phyloP scores from a whole-genome alignment of 306 rosid species.

The Canavalia gladiata region DNA sequence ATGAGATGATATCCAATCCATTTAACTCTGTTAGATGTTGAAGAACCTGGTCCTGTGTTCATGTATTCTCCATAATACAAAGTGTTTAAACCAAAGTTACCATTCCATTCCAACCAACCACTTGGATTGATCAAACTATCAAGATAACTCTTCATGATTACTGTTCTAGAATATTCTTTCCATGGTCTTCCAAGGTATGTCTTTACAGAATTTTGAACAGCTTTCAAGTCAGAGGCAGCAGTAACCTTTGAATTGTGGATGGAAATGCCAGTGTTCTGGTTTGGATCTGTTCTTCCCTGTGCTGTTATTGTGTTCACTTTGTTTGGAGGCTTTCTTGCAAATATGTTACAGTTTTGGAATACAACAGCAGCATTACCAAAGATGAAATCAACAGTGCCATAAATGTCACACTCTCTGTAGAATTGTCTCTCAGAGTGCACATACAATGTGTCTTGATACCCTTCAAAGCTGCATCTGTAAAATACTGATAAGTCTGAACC shows the following conservation, averaged over 20 bases:
- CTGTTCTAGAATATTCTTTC: conserved; percentile 61
- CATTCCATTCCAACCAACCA: conserved; percentile 76
- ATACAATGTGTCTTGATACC: conserved; percentile 78
- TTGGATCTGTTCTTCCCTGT: conserved; percentile 67
- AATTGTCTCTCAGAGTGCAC: conserved; percentile 71
- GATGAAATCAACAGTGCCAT: conserved; percentile 45
- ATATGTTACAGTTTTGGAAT: conserved; percentile 66
- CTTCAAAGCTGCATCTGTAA: conserved; percentile 74
- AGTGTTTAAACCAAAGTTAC: conserved; percentile 61
- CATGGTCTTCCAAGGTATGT: conserved; percentile 74
- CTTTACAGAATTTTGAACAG: conserved; percentile 41
- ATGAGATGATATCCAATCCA: conserved; percentile 64
- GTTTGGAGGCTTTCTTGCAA: conserved; percentile 64
- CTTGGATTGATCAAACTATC: conserved; percentile 61
- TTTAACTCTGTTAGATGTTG: conserved; percentile 53
- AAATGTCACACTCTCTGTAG: conserved; percentile 47
- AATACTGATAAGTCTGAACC: conserved; percentile 78
- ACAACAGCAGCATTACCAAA: conserved; percentile 60
- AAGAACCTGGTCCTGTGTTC: conserved; percentile 62
- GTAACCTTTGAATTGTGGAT: conserved; percentile 58
- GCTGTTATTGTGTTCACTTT: conserved; percentile 67
- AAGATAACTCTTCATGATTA: conserved; percentile 61
- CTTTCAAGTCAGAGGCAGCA: conserved; percentile 54
- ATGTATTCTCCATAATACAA: conserved; percentile 64
- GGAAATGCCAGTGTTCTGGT: conserved; percentile 76